Evolutionary conservation across 345 rosid genomes (phyloP).

Genomic region (Dovyalis caffra): DNA sequence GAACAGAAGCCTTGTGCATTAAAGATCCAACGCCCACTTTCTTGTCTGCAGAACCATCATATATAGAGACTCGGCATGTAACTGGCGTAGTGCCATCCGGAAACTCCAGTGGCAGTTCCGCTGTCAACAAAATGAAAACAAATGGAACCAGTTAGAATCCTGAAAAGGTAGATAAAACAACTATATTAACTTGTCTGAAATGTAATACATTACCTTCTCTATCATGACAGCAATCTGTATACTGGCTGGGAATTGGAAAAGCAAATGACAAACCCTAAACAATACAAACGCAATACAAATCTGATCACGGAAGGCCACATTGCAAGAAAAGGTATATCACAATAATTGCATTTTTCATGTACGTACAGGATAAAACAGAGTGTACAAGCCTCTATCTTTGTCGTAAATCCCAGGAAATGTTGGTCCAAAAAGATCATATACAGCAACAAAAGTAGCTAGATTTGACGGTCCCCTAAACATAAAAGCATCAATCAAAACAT

Average conservation of each 20-base stretch:
- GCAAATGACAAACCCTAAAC: conserved; percentile 94
- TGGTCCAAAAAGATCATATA: conserved; percentile 89
- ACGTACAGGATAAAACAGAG: conserved; percentile 87
- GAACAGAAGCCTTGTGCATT: conserved; percentile 83
- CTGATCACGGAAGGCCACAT: neutral
- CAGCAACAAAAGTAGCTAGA: conserved; percentile 91
- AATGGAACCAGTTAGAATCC: neutral
- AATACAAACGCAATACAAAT: conserved; percentile 12
- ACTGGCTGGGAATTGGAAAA: conserved; percentile 92
- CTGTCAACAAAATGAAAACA: conserved; percentile 36
- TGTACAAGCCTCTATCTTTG: conserved; percentile 80
- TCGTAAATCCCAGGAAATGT: conserved; percentile 94
- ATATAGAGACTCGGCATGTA: conserved; percentile 88
- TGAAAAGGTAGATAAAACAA: conserved; percentile 3
- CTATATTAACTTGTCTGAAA: neutral
- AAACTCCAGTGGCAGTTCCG: conserved; percentile 91
- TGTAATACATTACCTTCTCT: conserved; percentile 60
- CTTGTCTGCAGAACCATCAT: conserved; percentile 74
- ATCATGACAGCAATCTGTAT: conserved; percentile 75
- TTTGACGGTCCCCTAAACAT: conserved; percentile 71
- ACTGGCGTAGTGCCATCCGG: conserved; percentile 99
- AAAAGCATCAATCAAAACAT: conserved; percentile 5
- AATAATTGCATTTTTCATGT: neutral
- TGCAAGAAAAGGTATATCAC: neutral
- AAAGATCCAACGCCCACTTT: conserved; percentile 85